These are phyloP conservation scores for Secale cereale DNA, from an alignment of 176 grass and related monocot genomes.

Conservation along the genomic window DNA sequence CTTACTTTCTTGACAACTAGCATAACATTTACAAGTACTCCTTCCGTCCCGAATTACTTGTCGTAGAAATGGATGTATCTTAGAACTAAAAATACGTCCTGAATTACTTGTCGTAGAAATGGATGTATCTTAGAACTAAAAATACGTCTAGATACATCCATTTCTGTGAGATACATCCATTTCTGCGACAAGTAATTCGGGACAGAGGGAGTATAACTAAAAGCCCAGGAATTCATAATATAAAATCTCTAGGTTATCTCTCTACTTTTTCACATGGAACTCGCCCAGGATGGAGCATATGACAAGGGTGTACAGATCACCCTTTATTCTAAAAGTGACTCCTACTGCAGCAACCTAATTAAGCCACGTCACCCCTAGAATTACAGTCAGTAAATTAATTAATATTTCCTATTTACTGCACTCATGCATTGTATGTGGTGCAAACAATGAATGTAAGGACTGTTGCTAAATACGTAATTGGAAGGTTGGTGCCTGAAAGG, in stretches of 20 bases:
- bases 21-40: too few relatives aligned
- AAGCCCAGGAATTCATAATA: not conserved
- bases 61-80: too few relatives aligned
- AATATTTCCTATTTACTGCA: not conserved
- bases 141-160: too few relatives aligned
- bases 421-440: too few relatives aligned
- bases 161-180: too few relatives aligned
- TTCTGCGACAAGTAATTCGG: too few relatives aligned
- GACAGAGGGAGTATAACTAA: not conserved
- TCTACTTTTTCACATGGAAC: not conserved
- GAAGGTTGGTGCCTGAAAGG: not conserved
- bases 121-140: too few relatives aligned
- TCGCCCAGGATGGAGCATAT: not conserved
- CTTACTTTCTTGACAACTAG: not conserved
- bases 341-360: not conserved
- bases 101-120: too few relatives aligned
- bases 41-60: too few relatives aligned
- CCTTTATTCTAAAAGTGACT: not conserved
- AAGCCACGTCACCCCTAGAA: not conserved
- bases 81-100: too few relatives aligned
- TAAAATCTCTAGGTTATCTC: not conserved
- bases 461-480: not conserved
- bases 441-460: not conserved
- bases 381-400: not conserved
- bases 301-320: not conserved